These are phyloP conservation scores for Cercospora beticola DNA, from an alignment of 2,329 filamentous ascomycete species.

Conservation along the genomic window DNA sequence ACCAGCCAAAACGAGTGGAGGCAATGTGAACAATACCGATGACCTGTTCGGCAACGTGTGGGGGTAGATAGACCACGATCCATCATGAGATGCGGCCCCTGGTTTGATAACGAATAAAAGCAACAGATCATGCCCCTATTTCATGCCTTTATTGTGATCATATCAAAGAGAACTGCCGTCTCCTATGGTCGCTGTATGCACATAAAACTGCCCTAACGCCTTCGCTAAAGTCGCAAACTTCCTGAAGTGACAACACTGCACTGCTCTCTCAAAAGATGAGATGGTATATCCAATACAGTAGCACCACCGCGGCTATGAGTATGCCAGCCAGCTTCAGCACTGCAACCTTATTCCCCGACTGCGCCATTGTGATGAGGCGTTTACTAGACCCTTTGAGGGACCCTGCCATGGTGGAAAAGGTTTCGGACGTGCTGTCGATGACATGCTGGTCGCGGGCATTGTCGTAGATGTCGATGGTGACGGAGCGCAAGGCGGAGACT, in stretches of 20 bases:
- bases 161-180: not conserved
- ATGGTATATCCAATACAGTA: conserved; percentile 68
- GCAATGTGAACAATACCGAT: conserved; percentile 57
- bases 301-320: conserved; percentile 67
- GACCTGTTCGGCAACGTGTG: conserved; percentile 96
- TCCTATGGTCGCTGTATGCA: not conserved
- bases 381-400: conserved; percentile 80
- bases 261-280: conserved; percentile 33
- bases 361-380: conserved; percentile 85
- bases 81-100: not conserved
- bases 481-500: conserved; percentile 85
- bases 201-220: not conserved
- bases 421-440: conserved; percentile 84
- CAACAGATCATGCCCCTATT: not conserved
- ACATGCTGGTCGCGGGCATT: conserved; percentile 84
- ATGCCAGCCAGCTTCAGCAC: conserved; percentile 87
- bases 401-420: conserved; percentile 82
- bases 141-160: not conserved
- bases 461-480: conserved; percentile 98
- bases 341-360: conserved; percentile 84
- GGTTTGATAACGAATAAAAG: not conserved
- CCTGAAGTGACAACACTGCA: not conserved
- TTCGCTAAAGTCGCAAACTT: not conserved
- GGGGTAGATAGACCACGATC: conserved; percentile 55
- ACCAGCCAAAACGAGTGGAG: conserved; percentile 53